Evolutionary conservation across 805 yeast genomes (phyloP).

Genomic region (Lipomyces lipofer): DNA sequence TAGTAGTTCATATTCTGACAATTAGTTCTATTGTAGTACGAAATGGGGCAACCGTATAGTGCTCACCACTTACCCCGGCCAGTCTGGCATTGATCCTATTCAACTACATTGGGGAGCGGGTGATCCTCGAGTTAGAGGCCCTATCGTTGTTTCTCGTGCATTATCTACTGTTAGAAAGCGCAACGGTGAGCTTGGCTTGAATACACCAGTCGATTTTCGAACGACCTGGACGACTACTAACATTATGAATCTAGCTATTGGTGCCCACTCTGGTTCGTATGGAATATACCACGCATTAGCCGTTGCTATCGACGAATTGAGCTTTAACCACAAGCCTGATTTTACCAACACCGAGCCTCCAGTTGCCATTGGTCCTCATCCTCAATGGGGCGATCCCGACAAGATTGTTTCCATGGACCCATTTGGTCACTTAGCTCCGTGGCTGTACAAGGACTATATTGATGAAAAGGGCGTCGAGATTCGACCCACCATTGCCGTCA

Average conservation of each 20-base stretch:
- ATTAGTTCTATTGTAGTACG: conserved; percentile 1
- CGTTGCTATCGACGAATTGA: conserved; percentile 59
- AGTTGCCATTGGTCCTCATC: conserved; percentile 53
- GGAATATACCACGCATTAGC: conserved; percentile 66
- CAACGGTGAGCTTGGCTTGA: conserved; percentile 48
- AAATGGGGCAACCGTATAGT: conserved; percentile 42
- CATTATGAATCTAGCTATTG: conserved; percentile 47
- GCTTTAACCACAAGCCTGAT: conserved; percentile 55
- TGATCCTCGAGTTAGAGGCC: conserved; percentile 49
- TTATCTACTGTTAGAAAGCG: conserved; percentile 53
- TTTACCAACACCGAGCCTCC: conserved; percentile 67
- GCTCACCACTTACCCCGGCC: conserved; percentile 57
- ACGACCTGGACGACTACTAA: not conserved
- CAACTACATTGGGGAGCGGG: conserved; percentile 55
- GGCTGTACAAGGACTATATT: conserved; percentile 51
- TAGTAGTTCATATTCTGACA: not conserved
- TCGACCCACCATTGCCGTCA: conserved; percentile 65
- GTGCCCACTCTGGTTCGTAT: conserved; percentile 66
- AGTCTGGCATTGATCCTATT: conserved; percentile 51
- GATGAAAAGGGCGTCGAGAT: conserved; percentile 50
- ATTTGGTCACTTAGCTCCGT: conserved; percentile 65
- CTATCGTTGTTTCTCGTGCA: conserved; percentile 56
- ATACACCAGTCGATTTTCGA: not conserved
- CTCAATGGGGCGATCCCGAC: conserved; percentile 56
- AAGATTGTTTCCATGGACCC: conserved; percentile 69